Evolutionary conservation across 192 early-diverging fungal genomes (phyloP), one percentile per base, ranked within the genome.

Genomic region (Jimgerdemannia lactiflua): DNA sequence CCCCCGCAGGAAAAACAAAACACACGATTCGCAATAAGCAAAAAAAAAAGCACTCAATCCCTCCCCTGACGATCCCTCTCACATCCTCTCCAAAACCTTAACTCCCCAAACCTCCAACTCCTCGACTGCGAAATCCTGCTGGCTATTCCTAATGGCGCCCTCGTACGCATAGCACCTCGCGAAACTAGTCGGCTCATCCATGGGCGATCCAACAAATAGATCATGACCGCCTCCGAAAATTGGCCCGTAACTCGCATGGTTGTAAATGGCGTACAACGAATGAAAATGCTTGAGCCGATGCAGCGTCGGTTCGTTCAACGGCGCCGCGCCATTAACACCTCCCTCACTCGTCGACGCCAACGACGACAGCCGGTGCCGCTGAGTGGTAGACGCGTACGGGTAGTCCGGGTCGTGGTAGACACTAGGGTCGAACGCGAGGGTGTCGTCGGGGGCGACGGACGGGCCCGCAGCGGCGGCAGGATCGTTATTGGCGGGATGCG

Each of bases 191-290:
- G 66, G 41, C 20, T 75, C 74, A 29, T 75, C 69, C n/a, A 70
- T 75, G 41, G 69, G 69, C 10, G 68, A 64, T 4, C 74, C 74
- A 29, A 70, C 64, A 29, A 75, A 70, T 43, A 75, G 40, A 4
- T 70, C 66, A 49, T 75, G 67, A 3, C 74, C 66, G 9, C 69
- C 74, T 40, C 74, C 74, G 44, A 75, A 75, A 43, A 75, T 75
- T 0, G 74, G 74, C 1, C 74, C 74, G 70, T 70, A 75, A 2
- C 42, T 42, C n/a, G 67, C 74, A 70, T 75, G 74, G 49, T 70
- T 70, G 44, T 75, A 69, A 11, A 75, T 70, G 10, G 74, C 74
- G 63, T 70, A 75, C 19, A 70, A 67, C 40, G 66, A 63, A 69
- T 75, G 74, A 2, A 69, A 67, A 8, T 59, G 67, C 42, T 73